Conservation (phyloP, 495 filamentous ascomycete genomes). For the Hypoxylon fragiforme region DNA sequence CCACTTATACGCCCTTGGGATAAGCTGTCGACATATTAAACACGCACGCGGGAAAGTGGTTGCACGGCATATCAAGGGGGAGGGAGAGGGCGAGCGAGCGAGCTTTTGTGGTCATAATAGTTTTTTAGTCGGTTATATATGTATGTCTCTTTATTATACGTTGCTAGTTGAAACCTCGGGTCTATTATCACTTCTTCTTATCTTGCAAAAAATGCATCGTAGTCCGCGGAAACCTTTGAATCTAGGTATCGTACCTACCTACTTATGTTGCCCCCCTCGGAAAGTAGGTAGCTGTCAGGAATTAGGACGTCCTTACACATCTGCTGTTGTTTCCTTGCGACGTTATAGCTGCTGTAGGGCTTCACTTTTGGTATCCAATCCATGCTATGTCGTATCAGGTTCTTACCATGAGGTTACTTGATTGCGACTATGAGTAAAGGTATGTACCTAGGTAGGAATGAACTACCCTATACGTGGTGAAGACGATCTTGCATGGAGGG, state of each 20-base stretch:
- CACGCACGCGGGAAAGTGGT: constrained; percentile 5
- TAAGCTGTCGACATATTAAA: constrained; percentile 9
- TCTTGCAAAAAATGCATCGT: constrained; percentile 14
- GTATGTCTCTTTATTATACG: too few relatives aligned
- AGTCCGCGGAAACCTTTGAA: constrained; percentile 21
- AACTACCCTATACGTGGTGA: constrained; percentile 28
- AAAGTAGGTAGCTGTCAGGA: constrained; percentile 2
- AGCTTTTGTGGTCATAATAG: constrained; percentile 6
- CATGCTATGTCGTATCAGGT: background rate
- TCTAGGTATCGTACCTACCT: constrained; percentile 1
- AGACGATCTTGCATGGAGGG: constrained; percentile 28
- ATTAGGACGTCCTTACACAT: background rate
- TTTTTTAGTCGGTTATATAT: background rate
- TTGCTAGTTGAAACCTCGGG: too few relatives aligned
- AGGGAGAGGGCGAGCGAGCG: background rate
- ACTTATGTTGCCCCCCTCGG: background rate
- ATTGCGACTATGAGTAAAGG: too few relatives aligned
- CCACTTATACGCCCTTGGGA: background rate
- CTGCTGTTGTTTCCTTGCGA: constrained; percentile 9
- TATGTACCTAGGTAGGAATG: too few relatives aligned
- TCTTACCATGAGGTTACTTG: background rate
- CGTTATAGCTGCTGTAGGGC: background rate
- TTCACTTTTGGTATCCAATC: background rate
- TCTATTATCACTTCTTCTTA: background rate
- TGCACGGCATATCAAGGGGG: constrained; percentile 7